Base-by-base conservation (phyloP, 2,329 filamentous ascomycete species). In the Cladophialophora immunda region DNA sequence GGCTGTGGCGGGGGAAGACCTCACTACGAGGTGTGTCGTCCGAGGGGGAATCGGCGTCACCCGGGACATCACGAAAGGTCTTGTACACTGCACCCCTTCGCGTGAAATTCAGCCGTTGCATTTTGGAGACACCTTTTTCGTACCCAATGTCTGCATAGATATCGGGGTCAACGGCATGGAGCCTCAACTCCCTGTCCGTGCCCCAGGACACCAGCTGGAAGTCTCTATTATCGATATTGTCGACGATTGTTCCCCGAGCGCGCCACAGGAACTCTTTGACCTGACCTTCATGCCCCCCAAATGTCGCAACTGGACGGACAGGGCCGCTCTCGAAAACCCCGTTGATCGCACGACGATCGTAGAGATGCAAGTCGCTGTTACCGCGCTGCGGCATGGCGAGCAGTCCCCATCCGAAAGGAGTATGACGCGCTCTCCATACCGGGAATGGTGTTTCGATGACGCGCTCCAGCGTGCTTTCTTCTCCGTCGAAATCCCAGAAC, bases 151-250 rank as follows among this genome's bases (percentile, higher is more conserved):
- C 83, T 65, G 87, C 83, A 0, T 95, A 81, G 32, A 89, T 82
- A 29, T 88, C 81, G 0, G 87, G 81, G 47, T 92, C 86, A 22
- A 93, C 86, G 56, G 88, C 89, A 75, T 97, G 92, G 30, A 97
- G 83, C 57, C 91, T 89, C 32, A 97, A 82, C 74, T 93, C 87
- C 71, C 91, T 91, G 76, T 97, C 94, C 57, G 92, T 90, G 29
- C 93, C 93, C 94, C 94, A 97, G 0, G 94, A 94, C 0, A 97
- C 92, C 19, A 97, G 84, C 77, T 97, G 94, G 70, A 97, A 97
- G 60, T 97, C 94, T 73, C 94, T 88, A 68, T 93, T 84, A 73
- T 97, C 94, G 54, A 90, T 80, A n/a, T 86, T 85, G 62, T 92
- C 87, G 17, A 87, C 85, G 19, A 86, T 85, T 22, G 83, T 82